phyloP scores from a whole-genome alignment of 2,329 filamentous ascomycete species.

The Didymella pomorum region DNA sequence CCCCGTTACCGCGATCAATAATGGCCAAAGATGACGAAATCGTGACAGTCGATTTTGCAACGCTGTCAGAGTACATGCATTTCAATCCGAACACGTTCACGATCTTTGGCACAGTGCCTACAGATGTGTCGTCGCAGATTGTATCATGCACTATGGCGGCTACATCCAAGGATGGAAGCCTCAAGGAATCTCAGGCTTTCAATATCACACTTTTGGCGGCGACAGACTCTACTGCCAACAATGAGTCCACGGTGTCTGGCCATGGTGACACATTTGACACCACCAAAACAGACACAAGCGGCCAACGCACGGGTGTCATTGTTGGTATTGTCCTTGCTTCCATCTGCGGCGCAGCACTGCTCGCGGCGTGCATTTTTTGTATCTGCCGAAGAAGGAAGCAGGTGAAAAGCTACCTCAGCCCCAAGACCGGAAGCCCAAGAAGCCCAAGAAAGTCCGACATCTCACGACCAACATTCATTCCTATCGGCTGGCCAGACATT shows the following conservation, averaged over 20 bases:
- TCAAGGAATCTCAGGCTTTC: constrained; percentile 55
- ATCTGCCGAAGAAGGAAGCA: constrained; percentile 36
- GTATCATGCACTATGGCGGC: constrained; percentile 57
- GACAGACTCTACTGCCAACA: constrained; percentile 13
- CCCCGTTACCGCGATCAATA: constrained; percentile 56
- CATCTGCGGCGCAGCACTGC: constrained; percentile 36
- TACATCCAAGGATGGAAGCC: constrained; percentile 36
- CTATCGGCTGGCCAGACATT: constrained; percentile 37
- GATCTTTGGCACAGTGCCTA: constrained; percentile 60
- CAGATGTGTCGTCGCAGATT: constrained; percentile 48
- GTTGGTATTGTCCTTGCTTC: constrained; percentile 45
- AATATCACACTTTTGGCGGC: constrained; percentile 48
- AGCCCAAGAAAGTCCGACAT: constrained; percentile 50
- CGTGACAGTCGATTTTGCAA: constrained; percentile 55
- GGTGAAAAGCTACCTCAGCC: constrained; percentile 29
- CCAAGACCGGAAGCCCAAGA: constrained; percentile 29
- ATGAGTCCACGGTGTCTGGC: constrained; percentile 11
- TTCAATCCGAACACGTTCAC: constrained; percentile 57
- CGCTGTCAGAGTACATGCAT: constrained; percentile 57
- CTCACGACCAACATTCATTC: constrained; percentile 52
- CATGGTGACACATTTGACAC: constrained; percentile 20
- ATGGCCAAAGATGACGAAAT: constrained; percentile 52
- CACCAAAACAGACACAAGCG: constrained; percentile 7
- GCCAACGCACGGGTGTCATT: constrained; percentile 33
- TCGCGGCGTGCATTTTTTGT: constrained; percentile 34